These are phyloP conservation scores for Amesomyces nigricolor DNA, from an alignment of 2,329 filamentous ascomycete genomes.

Conservation along the genomic window DNA sequence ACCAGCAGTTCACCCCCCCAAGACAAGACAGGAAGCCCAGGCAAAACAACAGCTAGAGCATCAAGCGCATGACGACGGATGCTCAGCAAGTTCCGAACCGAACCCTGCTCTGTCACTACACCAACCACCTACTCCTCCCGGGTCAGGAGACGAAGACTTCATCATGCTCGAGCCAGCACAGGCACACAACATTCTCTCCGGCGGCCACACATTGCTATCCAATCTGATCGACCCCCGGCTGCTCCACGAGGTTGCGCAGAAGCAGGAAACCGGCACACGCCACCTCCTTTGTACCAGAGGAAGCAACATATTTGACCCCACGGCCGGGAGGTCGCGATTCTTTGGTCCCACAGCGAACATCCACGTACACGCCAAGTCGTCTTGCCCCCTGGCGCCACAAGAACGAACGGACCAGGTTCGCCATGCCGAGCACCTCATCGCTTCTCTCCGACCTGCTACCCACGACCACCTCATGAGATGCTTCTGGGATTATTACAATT, in stretches of 20 bases:
- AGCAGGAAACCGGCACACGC: conserved; percentile 44
- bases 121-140: conserved; percentile 22
- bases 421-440: conserved; percentile 44
- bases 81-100: conserved; percentile 4
- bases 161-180: conserved; percentile 27
- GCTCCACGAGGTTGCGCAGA: conserved; percentile 35
- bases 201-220: conserved; percentile 21
- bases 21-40: conserved; percentile 41
- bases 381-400: conserved; percentile 32
- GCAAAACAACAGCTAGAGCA: conserved; percentile 29
- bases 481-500: conserved; percentile 49
- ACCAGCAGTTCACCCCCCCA: conserved; percentile 48
- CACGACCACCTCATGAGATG: conserved; percentile 48
- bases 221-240: conserved; percentile 18
- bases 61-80: conserved; percentile 3
- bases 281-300: conserved; percentile 45
- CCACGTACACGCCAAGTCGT: conserved; percentile 43
- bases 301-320: conserved; percentile 46
- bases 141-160: conserved; percentile 33
- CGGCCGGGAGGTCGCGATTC: conserved; percentile 45
- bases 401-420: conserved; percentile 42
- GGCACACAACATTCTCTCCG: conserved; percentile 20
- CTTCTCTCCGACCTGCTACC: conserved; percentile 40
- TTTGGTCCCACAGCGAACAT: conserved; percentile 50
- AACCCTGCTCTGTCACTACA: conserved; percentile 18